Evolutionary conservation across 768 basidiomycete species (phyloP).

Genomic region (Trametes maxima): DNA sequence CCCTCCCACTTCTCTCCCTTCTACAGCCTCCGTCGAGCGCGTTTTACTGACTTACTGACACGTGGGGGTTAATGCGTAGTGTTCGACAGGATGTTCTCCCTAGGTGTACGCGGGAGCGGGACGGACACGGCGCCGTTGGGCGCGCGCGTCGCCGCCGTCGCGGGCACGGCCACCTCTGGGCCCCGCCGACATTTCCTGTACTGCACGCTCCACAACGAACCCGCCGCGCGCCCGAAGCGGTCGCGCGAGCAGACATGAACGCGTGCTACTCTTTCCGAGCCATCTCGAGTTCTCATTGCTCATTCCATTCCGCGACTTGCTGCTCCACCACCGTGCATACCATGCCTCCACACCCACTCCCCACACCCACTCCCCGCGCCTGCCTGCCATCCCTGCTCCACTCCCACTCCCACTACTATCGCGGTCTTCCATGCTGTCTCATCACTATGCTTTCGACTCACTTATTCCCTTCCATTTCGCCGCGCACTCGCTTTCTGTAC

Average conservation of each 20-base stretch:
- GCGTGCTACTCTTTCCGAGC: too few relatives aligned
- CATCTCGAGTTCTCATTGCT: too few relatives aligned
- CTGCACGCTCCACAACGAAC: slow-evolving; percentile 72
- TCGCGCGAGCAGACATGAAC: slow-evolving; percentile 39
- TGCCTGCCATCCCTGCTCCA: background rate
- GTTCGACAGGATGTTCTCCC: slow-evolving; percentile 88
- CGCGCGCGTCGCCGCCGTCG: slow-evolving; percentile 64
- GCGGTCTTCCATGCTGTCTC: background rate
- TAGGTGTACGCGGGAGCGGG: slow-evolving; percentile 79
- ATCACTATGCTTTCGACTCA: background rate
- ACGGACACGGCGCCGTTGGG: slow-evolving; percentile 64
- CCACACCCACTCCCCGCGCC: background rate
- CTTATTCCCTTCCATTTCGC: background rate
- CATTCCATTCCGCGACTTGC: too few relatives aligned
- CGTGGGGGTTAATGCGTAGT: slow-evolving; percentile 47
- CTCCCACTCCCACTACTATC: background rate
- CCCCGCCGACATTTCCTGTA: slow-evolving; percentile 85
- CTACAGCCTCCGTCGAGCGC: background rate
- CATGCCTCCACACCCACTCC: background rate
- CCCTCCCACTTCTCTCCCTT: background rate
- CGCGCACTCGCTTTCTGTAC: too few relatives aligned
- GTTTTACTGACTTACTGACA: slow-evolving; percentile 9
- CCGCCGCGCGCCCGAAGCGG: slow-evolving; percentile 46
- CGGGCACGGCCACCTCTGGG: slow-evolving; percentile 60
- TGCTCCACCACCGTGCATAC: too few relatives aligned